Base-by-base conservation (phyloP, 1,284 basidiomycete genomes). In the Puccinia polysora region DNA sequence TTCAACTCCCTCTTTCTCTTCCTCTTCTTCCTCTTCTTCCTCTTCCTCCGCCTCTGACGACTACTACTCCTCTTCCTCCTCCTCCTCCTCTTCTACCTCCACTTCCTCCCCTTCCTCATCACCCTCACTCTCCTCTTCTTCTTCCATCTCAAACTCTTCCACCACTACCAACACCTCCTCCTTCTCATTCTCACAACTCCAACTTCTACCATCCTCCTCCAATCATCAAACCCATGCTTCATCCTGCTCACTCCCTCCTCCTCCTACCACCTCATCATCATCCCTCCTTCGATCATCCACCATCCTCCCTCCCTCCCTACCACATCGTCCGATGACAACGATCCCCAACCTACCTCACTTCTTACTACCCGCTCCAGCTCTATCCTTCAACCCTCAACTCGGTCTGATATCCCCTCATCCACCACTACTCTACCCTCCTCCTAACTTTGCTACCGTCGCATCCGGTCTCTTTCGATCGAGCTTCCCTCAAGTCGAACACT, bases 401-500 rank as follows among this genome's bases (percentile, higher is more conserved):
- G 15, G 4, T 20, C 23, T 40, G n/a, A 7, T 40, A 23, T 67
- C 65, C 12, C 53, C 7, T 10, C 28, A 8, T 59, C 6, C 12
- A 32, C 38, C 25, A n/a, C 6, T 23, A 3, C 53, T 58, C 30
- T 28, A 69, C 25, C 68, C 68, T 15, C 68, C 68, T 14, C 47
- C 40, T n/a, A 70, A 70, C 49, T 70, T 70, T 43, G 71, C 82
- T 78, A 75, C 80, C 78, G 81, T 82, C 70, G 79, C 80, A 38
- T 78, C 80, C 4, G 81, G 81, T 20, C 80, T 85, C 18, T 85
- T 83, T 75, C 78, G 84, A 15, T 81, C 78, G 62, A 80, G 80
- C 7, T 84, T 84, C 73, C 84, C 84, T 10, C 82, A 82, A 73
- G 81, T 81, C 75, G 80, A 82, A 73, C 82, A 84, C 75, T 85